Percentiles rank a stretch among this genome's conserved stretches.
Conservation (phyloP, 768 basidiomycete genomes). For the Termitomyces sp. region DNA sequence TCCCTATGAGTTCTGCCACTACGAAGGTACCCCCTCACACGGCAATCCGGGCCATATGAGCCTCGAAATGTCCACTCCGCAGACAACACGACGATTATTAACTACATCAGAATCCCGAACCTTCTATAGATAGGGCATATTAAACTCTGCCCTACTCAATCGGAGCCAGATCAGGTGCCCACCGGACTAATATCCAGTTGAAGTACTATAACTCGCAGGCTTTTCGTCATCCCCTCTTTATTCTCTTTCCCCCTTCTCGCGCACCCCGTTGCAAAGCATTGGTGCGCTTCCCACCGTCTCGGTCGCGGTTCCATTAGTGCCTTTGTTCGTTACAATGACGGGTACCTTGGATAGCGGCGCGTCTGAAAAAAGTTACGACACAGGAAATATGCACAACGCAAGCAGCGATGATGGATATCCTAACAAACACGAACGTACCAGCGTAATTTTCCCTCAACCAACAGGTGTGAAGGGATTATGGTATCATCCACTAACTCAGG, state of each 20-base stretch:
- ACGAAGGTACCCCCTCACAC: not conserved
- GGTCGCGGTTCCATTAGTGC: not conserved
- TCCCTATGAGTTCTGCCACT: not conserved
- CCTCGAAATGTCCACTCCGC: not conserved
- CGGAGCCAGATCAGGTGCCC: slow-evolving; percentile 14
- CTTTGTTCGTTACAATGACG: slow-evolving; percentile 5
- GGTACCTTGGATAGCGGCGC: slow-evolving; percentile 6
- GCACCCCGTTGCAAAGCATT: not conserved
- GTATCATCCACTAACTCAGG: slow-evolving; percentile 51
- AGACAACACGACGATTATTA: slow-evolving; percentile 1
- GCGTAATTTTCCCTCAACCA: slow-evolving; percentile 20
- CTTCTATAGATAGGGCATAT: slow-evolving; percentile 10
- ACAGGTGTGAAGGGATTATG: slow-evolving; percentile 48
- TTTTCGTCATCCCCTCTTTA: not conserved
- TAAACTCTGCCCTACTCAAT: slow-evolving; percentile 14
- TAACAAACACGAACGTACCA: slow-evolving; percentile 14
- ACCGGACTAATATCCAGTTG: slow-evolving; percentile 13
- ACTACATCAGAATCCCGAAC: slow-evolving; percentile 8
- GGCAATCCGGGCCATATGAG: not conserved
- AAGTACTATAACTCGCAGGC: slow-evolving; percentile 16
- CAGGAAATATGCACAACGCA: slow-evolving; percentile 13
- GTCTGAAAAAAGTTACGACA: slow-evolving; percentile 19
- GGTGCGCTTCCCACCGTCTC: not conserved
- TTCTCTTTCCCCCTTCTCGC: slow-evolving; percentile 1
- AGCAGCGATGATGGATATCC: slow-evolving; percentile 23